Evolutionary conservation across 2,329 filamentous ascomycete genomes (phyloP).

Genomic region (Fusarium sacchari): DNA sequence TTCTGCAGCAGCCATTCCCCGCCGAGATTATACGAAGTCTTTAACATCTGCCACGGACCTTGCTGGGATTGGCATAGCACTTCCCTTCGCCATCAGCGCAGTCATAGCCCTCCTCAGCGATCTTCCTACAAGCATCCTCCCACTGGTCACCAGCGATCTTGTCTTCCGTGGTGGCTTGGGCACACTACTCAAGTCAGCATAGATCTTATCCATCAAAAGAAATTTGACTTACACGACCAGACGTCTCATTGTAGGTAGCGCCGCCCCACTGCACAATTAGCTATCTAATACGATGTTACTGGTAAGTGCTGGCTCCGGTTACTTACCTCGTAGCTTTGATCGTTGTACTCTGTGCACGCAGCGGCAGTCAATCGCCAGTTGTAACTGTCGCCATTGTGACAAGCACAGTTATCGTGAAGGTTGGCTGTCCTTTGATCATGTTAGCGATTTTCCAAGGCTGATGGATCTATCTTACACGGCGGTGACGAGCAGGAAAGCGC

Average conservation of each 20-base stretch:
- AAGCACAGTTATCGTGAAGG: constrained; percentile 33
- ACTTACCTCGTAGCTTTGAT: constrained; percentile 17
- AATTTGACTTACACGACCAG: constrained; percentile 25
- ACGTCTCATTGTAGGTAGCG: constrained; percentile 17
- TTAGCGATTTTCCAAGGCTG: background rate
- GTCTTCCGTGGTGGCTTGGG: constrained; percentile 8
- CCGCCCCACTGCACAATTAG: constrained; percentile 20
- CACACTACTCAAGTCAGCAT: constrained; percentile 16
- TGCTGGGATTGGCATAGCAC: constrained; percentile 22
- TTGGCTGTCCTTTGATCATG: constrained; percentile 6
- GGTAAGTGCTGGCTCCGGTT: fast-evolving
- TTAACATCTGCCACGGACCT: constrained; percentile 28
- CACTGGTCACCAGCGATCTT: constrained; percentile 36
- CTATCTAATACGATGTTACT: background rate
- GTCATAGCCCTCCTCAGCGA: constrained; percentile 23
- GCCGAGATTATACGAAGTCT: no score
- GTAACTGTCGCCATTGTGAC: constrained; percentile 35
- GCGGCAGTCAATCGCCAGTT: constrained; percentile 35
- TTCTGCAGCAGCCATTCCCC: no score
- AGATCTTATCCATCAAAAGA: fast-evolving
- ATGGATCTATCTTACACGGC: constrained; percentile 18
- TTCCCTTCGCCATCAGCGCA: constrained; percentile 35
- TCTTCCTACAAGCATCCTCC: constrained; percentile 35
- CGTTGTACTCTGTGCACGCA: constrained; percentile 31
- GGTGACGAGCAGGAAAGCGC: constrained; percentile 17